Base-by-base conservation (phyloP, 352 stramenopile genomes). In the Elongisporangium prolatum region DNA sequence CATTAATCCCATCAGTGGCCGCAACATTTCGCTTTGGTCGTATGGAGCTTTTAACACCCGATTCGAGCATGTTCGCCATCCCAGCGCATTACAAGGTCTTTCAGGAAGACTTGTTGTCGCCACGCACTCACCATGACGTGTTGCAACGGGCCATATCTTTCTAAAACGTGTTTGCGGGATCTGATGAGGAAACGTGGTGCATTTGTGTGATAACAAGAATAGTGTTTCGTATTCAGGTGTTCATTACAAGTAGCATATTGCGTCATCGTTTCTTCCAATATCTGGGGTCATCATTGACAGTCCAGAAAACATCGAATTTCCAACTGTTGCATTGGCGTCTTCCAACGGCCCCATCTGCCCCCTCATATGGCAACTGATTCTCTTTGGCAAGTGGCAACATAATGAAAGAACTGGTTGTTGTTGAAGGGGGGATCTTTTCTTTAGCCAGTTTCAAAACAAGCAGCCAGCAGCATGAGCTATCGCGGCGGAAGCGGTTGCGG, bases 11-110 rank as follows among this genome's bases (percentile, higher is more conserved):
- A 2, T 88, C 80, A 4, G 62, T 88, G 38, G 81, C 75, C 2
- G 80, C 80, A 11, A 86, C 74, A 0, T 85, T 89, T 28, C 75
- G 74, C 14, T 89, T 87, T 52, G 60, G 79, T 48, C 38, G 58
- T 18, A 77, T 87, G 68, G 60, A 75, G 57, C 65, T 88, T 2
- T 48, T 61, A 61, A 72, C 60, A n/a, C 75, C 74, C 10, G 62
- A 70, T 0, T 38, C 40, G 0, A n/a, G 38, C 17, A 56, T 67
- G 4, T 89, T 87, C 17, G 48, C 34, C 1, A 59, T 84, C 14
- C 76, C 76, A 1, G 47, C n/a, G 16, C 40, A 50, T 52, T 89
- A 82, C 64, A 54, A 54, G 0, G 57, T 60, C 25, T 59, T 66
- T 8, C 50, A 71, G 2, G 68, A 86, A 60, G 72, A 82, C 52